Evolutionary conservation across 164 flowering plant species (phyloP).

Genomic region (Cinnamomum micranthum): DNA sequence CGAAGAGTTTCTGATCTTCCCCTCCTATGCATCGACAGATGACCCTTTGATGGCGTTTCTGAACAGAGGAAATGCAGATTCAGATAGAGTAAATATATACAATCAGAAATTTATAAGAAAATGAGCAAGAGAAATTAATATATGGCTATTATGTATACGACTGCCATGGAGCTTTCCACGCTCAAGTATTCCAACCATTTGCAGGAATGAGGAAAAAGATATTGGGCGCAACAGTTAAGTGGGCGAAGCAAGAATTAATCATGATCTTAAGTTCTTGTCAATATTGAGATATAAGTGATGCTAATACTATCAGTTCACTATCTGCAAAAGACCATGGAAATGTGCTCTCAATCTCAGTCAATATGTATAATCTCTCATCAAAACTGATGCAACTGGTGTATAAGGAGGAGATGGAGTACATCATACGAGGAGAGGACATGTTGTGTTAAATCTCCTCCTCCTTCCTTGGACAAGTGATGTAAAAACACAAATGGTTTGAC

Average conservation of each 20-base stretch:
- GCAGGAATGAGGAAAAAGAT: neutral
- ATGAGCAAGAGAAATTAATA: neutral
- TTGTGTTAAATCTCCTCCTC: neutral
- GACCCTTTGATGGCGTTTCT: conserved; percentile 39
- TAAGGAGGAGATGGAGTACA: no score
- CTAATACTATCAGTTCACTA: neutral
- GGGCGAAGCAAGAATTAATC: neutral
- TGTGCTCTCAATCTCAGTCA: no score
- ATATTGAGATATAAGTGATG: neutral
- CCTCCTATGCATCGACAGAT: conserved; percentile 53
- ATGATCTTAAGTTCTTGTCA: neutral
- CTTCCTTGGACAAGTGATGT: neutral
- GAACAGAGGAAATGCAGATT: conserved; percentile 5
- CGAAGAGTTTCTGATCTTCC: conserved; percentile 89
- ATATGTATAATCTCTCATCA: no score
- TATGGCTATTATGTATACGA: neutral
- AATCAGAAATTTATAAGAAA: no score
- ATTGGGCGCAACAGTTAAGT: neutral
- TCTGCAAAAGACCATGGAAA: neutral
- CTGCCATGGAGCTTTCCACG: neutral
- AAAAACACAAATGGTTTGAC: neutral
- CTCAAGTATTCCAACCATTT: neutral
- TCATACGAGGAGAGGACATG: no score
- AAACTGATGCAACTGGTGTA: no score
- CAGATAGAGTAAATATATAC: neutral